Evolutionary conservation across 495 filamentous ascomycete species (phyloP).

Genomic region (Penicillium soppii): DNA sequence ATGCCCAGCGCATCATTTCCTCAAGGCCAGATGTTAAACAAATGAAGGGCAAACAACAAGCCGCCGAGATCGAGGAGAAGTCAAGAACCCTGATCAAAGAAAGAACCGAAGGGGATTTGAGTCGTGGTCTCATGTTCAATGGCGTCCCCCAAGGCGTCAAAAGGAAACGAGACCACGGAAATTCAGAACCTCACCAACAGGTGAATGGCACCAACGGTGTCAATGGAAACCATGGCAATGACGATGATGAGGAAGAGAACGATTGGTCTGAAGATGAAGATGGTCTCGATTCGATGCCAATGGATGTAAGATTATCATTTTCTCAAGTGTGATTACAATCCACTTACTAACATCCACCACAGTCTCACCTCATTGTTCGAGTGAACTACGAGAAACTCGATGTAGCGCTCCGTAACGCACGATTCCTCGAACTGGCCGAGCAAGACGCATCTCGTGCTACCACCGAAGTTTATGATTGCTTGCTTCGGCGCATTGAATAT

Average conservation of each 20-base stretch:
- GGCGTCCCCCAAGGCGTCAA: slow-evolving; percentile 41
- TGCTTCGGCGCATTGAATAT: slow-evolving; percentile 69
- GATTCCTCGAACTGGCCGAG: slow-evolving; percentile 65
- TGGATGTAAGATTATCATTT: slow-evolving; percentile 35
- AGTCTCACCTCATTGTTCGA: slow-evolving; percentile 66
- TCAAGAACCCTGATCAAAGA: slow-evolving; percentile 32
- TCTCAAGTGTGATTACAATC: background rate
- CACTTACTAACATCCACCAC: background rate
- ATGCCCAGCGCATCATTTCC: slow-evolving; percentile 43
- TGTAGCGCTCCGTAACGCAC: slow-evolving; percentile 75
- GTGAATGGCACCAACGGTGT: slow-evolving; percentile 25
- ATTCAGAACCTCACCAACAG: slow-evolving; percentile 16
- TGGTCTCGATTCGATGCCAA: slow-evolving; percentile 34
- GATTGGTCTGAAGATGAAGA: slow-evolving; percentile 43
- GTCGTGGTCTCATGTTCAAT: slow-evolving; percentile 32
- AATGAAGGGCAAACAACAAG: slow-evolving; percentile 58
- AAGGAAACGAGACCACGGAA: slow-evolving; percentile 23
- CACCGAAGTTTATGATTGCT: slow-evolving; percentile 68
- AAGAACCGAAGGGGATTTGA: slow-evolving; percentile 33
- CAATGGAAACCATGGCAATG: slow-evolving; percentile 24
- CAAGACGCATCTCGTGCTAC: slow-evolving; percentile 51
- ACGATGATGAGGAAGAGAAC: slow-evolving; percentile 33
- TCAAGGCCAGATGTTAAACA: slow-evolving; percentile 37
- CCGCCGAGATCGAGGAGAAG: slow-evolving; percentile 49
- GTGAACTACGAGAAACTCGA: slow-evolving; percentile 84